These are phyloP conservation scores for Wallacemonas sp. DNA, from an alignment of 208 protist genomes.

Conservation along the genomic window DNA sequence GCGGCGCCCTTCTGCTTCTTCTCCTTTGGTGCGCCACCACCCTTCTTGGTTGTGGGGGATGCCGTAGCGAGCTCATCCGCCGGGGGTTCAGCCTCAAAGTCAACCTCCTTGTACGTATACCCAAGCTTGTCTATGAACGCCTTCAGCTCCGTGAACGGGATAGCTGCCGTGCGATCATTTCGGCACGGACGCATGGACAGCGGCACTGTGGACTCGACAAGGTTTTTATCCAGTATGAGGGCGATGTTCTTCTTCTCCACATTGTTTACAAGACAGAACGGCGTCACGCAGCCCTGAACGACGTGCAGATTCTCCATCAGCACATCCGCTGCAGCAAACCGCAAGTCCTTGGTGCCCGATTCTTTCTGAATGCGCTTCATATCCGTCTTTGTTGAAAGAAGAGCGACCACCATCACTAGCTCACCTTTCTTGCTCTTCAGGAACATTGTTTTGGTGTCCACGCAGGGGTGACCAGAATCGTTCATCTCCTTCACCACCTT, in stretches of 20 bases:
- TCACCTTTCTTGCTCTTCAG: constrained; percentile 91
- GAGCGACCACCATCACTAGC: constrained; percentile 73
- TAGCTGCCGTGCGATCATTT: constrained; percentile 75
- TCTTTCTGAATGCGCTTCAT: constrained; percentile 75
- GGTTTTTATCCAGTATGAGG: constrained; percentile 71
- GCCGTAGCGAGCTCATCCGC: constrained; percentile 17
- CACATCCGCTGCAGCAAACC: constrained; percentile 74
- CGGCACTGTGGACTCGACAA: constrained; percentile 35
- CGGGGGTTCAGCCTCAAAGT: constrained; percentile 42
- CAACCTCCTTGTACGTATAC: constrained; percentile 62
- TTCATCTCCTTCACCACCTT: constrained; percentile 70
- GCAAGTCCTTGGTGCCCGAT: constrained; percentile 72
- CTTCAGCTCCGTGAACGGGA: constrained; percentile 61
- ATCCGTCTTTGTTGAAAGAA: constrained; percentile 69
- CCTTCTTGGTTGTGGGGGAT: constrained; percentile 23
- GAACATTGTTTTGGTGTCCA: constrained; percentile 87
- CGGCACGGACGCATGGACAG: constrained; percentile 80
- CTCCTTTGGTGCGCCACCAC: constrained; percentile 16
- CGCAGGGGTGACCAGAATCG: constrained; percentile 47
- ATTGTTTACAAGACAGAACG: constrained; percentile 85
- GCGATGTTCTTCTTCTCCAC: constrained; percentile 57
- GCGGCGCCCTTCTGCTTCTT: constrained; percentile 23
- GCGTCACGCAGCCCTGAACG: constrained; percentile 77
- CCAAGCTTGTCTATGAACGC: constrained; percentile 65
- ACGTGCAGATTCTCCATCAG: constrained; percentile 71